phyloP scores from a whole-genome alignment of 371 early-diverging fungal genomes.

The Umbelopsis sp. region DNA sequence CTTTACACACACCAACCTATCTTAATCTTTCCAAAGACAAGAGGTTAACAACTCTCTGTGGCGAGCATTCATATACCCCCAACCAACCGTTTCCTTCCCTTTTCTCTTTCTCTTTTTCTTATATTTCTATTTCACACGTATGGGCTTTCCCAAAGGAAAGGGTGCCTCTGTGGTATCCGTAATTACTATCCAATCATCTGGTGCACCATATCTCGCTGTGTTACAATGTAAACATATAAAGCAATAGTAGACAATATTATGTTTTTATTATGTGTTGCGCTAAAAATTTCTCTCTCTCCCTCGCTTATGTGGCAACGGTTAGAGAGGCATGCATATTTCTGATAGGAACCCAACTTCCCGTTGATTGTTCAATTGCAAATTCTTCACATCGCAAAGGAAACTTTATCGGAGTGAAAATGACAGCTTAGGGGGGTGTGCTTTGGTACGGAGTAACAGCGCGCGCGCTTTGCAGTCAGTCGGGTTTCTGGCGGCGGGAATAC shows the following conservation, averaged over 20 bases:
- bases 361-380: too few species aligned
- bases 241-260: conserved; percentile 17
- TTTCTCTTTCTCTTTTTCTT: background rate
- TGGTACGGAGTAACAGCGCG: too few species aligned
- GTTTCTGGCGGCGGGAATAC: too few species aligned
- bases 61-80: background rate
- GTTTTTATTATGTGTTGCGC: background rate
- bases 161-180: background rate
- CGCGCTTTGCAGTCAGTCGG: too few species aligned
- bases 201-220: conserved; percentile 16
- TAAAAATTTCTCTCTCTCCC: background rate
- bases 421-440: too few species aligned
- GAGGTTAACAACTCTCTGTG: background rate
- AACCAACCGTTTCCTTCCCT: background rate
- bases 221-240: conserved; percentile 18
- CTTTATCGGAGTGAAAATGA: too few species aligned
- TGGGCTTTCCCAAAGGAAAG: conserved; percentile 5
- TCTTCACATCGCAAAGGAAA: too few species aligned
- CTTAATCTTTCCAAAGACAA: background rate
- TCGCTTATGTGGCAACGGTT: too few species aligned
- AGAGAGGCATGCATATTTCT: too few species aligned
- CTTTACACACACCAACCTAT: background rate
- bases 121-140: background rate
- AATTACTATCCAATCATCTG: conserved; percentile 15
- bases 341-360: too few species aligned